Evolutionary conservation across 2,329 filamentous ascomycete species (phyloP).

Genomic region (Purpureocillium takamizusanense): DNA sequence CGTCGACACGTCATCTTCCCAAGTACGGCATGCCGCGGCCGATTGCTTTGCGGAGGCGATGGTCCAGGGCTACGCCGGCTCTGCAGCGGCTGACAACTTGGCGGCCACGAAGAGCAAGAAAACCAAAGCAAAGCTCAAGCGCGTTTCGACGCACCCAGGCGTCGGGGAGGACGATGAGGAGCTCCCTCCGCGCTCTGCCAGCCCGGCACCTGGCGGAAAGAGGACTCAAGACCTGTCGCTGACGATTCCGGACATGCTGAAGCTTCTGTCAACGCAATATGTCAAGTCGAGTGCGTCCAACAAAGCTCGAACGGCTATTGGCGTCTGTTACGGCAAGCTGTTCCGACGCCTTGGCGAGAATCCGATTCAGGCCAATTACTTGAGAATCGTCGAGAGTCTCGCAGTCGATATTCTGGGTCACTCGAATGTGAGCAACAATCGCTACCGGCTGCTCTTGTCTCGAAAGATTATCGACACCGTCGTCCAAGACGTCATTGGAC

Average conservation of each 20-base stretch:
- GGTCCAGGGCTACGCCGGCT: constrained; percentile 61
- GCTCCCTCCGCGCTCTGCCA: constrained; percentile 56
- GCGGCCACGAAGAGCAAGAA: constrained; percentile 59
- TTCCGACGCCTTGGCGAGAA: constrained; percentile 71
- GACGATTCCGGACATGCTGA: constrained; percentile 68
- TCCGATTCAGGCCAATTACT: constrained; percentile 74
- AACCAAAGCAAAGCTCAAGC: constrained; percentile 51
- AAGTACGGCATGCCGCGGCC: constrained; percentile 77
- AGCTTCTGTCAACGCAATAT: constrained; percentile 72
- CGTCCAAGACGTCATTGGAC: constrained; percentile 74
- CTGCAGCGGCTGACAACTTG: constrained; percentile 36
- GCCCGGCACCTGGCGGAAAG: constrained; percentile 58
- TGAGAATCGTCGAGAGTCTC: constrained; percentile 71
- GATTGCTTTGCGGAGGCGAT: constrained; percentile 78
- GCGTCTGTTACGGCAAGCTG: constrained; percentile 77
- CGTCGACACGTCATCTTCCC: constrained; percentile 66
- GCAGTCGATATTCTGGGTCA: constrained; percentile 73
- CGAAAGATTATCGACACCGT: constrained; percentile 78
- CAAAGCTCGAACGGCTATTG: constrained; percentile 70
- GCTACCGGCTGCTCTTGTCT: constrained; percentile 78
- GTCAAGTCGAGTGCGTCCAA: constrained; percentile 70
- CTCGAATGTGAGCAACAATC: constrained; percentile 67
- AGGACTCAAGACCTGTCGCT: constrained; percentile 67
- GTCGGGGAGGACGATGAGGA: constrained; percentile 68
- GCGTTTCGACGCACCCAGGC: constrained; percentile 49